Conservation (phyloP, 306 rosid genomes). For the Quercus berberidifolia region DNA sequence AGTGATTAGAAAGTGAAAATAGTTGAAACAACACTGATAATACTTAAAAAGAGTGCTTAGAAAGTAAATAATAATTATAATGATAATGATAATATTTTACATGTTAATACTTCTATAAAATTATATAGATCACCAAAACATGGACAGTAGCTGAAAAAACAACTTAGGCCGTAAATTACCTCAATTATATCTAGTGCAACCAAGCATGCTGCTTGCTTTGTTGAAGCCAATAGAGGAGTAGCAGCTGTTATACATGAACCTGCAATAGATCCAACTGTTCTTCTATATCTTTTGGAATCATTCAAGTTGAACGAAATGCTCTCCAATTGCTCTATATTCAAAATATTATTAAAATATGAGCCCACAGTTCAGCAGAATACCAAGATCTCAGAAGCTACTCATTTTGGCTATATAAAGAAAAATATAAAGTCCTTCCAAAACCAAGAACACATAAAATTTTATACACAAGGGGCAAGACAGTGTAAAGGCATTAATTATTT, state of each 20-base stretch:
- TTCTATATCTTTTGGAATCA: constrained; percentile 79
- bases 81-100: not conserved
- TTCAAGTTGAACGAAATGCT: constrained; percentile 62
- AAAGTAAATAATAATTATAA: not conserved
- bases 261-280: constrained; percentile 77
- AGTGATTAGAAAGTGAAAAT: not conserved
- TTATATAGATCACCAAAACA: not conserved
- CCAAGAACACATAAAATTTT: not conserved
- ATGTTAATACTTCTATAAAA: not conserved
- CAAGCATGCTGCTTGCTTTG: constrained; percentile 65
- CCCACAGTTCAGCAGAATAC: not conserved
- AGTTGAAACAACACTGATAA: not conserved
- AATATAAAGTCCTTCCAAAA: not conserved
- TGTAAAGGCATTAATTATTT: too few relatives aligned
- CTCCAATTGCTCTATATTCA: constrained; percentile 74
- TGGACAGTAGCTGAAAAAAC: constrained; percentile 4
- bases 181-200: constrained; percentile 77
- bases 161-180: constrained; percentile 44
- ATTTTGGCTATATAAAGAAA: not conserved
- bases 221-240: constrained; percentile 74
- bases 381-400: not conserved
- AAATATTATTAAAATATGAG: constrained; percentile 16
- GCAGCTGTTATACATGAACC: constrained; percentile 77
- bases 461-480: not conserved
- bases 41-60: not conserved